phyloP scores from a whole-genome alignment of 1,284 basidiomycete genomes.

The Ustanciosporium gigantosporum region DNA sequence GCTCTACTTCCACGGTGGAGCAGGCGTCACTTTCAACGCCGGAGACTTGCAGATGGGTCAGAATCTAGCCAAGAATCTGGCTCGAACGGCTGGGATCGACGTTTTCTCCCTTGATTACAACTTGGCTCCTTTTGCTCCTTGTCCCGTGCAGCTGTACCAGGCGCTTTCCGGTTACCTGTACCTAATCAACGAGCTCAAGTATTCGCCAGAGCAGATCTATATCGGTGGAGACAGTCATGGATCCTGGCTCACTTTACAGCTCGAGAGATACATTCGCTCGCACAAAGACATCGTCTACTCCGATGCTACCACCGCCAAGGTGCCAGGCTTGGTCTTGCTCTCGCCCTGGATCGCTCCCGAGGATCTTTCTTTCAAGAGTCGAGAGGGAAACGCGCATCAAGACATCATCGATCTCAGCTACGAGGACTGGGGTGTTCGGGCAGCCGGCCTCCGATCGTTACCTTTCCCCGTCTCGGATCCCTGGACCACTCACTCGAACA shows the following conservation, averaged over 20 bases:
- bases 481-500: slow-evolving; percentile 40
- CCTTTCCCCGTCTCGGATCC: slow-evolving; percentile 24
- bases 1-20: slow-evolving; percentile 60
- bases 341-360: slow-evolving; percentile 43
- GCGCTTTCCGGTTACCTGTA: slow-evolving; percentile 49
- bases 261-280: slow-evolving; percentile 53
- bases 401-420: slow-evolving; percentile 48
- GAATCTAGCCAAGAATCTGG: slow-evolving; percentile 44
- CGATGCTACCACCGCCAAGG: slow-evolving; percentile 11
- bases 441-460: slow-evolving; percentile 19
- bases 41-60: slow-evolving; percentile 56
- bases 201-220: slow-evolving; percentile 52
- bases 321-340: slow-evolving; percentile 44
- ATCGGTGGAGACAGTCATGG: slow-evolving; percentile 57
- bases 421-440: slow-evolving; percentile 45
- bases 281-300: slow-evolving; percentile 37
- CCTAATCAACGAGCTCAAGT: slow-evolving; percentile 48
- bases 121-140: slow-evolving; percentile 50
- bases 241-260: slow-evolving; percentile 42
- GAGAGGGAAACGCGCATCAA: slow-evolving; percentile 26
- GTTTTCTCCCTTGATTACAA: slow-evolving; percentile 59
- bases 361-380: slow-evolving; percentile 33
- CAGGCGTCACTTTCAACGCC: slow-evolving; percentile 55
- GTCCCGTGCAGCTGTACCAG: slow-evolving; percentile 52
- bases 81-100: slow-evolving; percentile 41